These are phyloP conservation scores for Phytopythium cucurbitacearum DNA, from an alignment of 352 stramenopile species.

Conservation along the genomic window DNA sequence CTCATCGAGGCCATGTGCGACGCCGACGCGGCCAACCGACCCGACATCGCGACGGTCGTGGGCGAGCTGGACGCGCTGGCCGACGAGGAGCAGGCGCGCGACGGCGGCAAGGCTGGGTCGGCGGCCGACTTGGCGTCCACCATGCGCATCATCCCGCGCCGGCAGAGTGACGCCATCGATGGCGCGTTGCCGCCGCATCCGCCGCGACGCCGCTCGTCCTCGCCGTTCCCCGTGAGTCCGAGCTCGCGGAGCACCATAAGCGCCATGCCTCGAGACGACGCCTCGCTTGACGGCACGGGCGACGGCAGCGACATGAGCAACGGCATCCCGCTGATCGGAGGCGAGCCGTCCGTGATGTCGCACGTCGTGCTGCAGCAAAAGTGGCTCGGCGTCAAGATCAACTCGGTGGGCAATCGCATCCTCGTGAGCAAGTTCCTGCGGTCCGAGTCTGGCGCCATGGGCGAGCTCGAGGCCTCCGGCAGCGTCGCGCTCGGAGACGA, in stretches of 20 bases:
- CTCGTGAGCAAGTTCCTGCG: slow-evolving; percentile 74
- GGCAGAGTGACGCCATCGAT: slow-evolving; percentile 2
- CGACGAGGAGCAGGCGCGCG: slow-evolving; percentile 40
- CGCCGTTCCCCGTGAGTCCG: neutral
- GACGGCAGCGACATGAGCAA: slow-evolving; percentile 4
- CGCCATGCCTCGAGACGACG: neutral
- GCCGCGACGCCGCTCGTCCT: slow-evolving; percentile 1
- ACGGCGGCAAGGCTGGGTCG: slow-evolving; percentile 11
- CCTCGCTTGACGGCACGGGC: neutral
- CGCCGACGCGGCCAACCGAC: slow-evolving; percentile 31
- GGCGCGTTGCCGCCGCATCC: neutral
- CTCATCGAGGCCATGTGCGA: slow-evolving; percentile 58
- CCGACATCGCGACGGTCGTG: slow-evolving; percentile 42
- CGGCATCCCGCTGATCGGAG: neutral
- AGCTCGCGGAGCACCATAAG: neutral
- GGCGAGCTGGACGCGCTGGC: slow-evolving; percentile 37
- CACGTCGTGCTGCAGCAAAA: slow-evolving; percentile 57
- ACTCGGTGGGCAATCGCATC: slow-evolving; percentile 63
- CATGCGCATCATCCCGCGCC: slow-evolving; percentile 1
- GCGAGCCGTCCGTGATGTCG: slow-evolving; percentile 4
- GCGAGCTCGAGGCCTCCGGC: slow-evolving; percentile 70
- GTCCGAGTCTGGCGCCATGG: slow-evolving; percentile 41
- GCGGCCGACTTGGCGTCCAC: slow-evolving; percentile 2
- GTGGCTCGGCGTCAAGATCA: slow-evolving; percentile 76
- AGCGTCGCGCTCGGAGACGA: slow-evolving; percentile 54